Evolutionary conservation across 345 rosid genomes (phyloP).

Genomic region (Populus pruinosa): DNA sequence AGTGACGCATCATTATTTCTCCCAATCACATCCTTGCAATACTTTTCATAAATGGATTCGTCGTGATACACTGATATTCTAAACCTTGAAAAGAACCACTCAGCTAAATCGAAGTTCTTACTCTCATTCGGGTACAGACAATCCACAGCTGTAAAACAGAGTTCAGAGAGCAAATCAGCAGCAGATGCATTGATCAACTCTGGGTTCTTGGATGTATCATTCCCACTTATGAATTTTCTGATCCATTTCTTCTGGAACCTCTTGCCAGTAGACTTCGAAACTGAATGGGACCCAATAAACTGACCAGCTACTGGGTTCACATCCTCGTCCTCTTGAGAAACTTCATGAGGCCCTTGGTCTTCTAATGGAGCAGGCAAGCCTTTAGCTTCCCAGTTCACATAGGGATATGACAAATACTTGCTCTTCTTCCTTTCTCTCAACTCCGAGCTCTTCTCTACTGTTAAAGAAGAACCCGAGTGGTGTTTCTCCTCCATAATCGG

Average conservation of each 20-base stretch:
- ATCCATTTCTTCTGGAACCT: conserved; percentile 58
- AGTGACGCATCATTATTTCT: conserved; percentile 21
- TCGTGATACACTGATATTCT: conserved; percentile 68
- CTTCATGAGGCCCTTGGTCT: conserved; percentile 15
- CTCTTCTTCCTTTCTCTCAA: conserved; percentile 64
- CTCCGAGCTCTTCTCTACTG: conserved; percentile 30
- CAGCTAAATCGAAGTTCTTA: conserved; percentile 38
- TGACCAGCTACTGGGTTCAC: conserved; percentile 22
- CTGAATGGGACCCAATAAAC: conserved; percentile 45
- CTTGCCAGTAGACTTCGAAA: conserved; percentile 49
- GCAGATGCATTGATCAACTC: conserved; percentile 44
- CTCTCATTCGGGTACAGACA: conserved; percentile 39
- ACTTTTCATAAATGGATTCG: conserved; percentile 52
- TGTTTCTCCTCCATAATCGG: conserved; percentile 8
- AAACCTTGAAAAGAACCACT: conserved; percentile 79
- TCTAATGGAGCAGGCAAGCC: conserved; percentile 24
- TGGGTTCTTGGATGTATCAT: conserved; percentile 33
- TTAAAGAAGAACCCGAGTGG: conserved; percentile 6
- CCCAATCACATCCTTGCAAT: conserved; percentile 49
- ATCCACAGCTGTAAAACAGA: conserved; percentile 51
- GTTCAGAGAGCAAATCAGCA: conserved; percentile 55
- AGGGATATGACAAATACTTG: conserved; percentile 68
- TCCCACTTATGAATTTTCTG: conserved; percentile 42
- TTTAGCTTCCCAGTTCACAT: conserved; percentile 41
- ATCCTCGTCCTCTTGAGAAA: conserved; percentile 17